These are phyloP conservation scores for Zygosaccharomyces rouxii DNA, from an alignment of 805 yeast genomes.

Conservation along the genomic window DNA sequence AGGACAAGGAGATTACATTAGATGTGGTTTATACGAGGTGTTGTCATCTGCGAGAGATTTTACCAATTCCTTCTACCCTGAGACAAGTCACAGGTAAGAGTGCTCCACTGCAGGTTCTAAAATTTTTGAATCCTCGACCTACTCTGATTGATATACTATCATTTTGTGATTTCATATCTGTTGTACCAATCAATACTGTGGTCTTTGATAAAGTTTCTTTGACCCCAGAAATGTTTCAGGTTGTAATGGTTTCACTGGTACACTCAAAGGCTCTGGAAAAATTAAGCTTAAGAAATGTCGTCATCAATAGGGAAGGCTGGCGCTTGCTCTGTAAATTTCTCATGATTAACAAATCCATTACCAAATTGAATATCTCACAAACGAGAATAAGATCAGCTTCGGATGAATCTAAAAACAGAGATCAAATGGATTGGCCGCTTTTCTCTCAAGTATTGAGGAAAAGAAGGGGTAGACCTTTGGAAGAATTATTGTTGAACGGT, in stretches of 20 bases:
- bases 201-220: slow-evolving; percentile 75
- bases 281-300: slow-evolving; percentile 72
- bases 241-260: slow-evolving; percentile 64
- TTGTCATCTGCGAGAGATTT: slow-evolving; percentile 84
- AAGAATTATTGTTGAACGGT: slow-evolving; percentile 78
- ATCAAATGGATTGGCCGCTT: slow-evolving; percentile 79
- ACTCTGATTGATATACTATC: slow-evolving; percentile 83
- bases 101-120: slow-evolving; percentile 67
- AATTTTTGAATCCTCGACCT: slow-evolving; percentile 81
- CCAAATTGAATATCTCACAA: slow-evolving; percentile 68
- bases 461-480: slow-evolving; percentile 60
- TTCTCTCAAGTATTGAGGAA: slow-evolving; percentile 63
- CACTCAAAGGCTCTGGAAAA: slow-evolving; percentile 65
- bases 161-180: slow-evolving; percentile 80
- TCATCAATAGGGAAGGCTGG: slow-evolving; percentile 74
- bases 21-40: slow-evolving; percentile 86
- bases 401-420: slow-evolving; percentile 43
- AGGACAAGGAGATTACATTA: slow-evolving; percentile 32
- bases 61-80: slow-evolving; percentile 86
- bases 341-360: slow-evolving; percentile 53
- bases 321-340: slow-evolving; percentile 69
- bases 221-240: slow-evolving; percentile 70
- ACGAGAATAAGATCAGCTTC: slow-evolving; percentile 40
- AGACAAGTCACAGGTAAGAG: slow-evolving; percentile 76
- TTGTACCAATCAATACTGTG: slow-evolving; percentile 74